These are phyloP conservation scores for Simmondsia chinensis DNA, from an alignment of 148 eudicot genomes.

Conservation along the genomic window DNA sequence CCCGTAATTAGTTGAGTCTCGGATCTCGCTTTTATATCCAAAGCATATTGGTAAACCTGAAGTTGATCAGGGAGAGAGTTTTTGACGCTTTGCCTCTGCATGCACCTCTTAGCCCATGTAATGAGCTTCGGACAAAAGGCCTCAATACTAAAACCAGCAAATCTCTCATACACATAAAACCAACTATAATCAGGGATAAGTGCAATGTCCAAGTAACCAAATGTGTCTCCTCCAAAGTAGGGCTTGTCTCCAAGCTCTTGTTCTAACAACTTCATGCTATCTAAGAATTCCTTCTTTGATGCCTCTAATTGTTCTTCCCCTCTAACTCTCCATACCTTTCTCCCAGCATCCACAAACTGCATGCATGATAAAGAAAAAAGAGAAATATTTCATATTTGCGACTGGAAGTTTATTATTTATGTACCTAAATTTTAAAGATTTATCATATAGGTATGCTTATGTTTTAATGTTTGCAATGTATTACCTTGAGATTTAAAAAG, in stretches of 20 bases:
- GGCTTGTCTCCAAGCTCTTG: slow-evolving; percentile 32
- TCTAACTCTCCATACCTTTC: slow-evolving; percentile 21
- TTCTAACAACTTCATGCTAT: slow-evolving; percentile 24
- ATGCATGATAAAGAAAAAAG: background rate
- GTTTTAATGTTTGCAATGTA: too few relatives aligned
- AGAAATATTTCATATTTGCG: too few relatives aligned
- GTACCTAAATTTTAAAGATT: too few relatives aligned
- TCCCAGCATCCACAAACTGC: slow-evolving; percentile 7
- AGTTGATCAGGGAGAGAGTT: slow-evolving; percentile 13
- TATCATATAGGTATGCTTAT: too few relatives aligned
- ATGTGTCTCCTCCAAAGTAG: slow-evolving; percentile 38
- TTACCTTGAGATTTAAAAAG: too few relatives aligned
- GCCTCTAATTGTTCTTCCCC: slow-evolving; percentile 22
- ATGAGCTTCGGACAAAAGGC: slow-evolving; percentile 33
- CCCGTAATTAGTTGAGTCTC: too few relatives aligned
- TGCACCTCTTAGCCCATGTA: slow-evolving; percentile 46
- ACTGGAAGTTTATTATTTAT: too few relatives aligned
- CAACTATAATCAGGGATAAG: slow-evolving; percentile 24
- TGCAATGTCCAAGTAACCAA: slow-evolving; percentile 28
- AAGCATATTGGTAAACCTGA: slow-evolving; percentile 7
- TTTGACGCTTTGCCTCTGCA: slow-evolving; percentile 24
- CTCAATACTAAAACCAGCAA: slow-evolving; percentile 18
- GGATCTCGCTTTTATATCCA: background rate
- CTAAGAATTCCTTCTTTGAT: slow-evolving; percentile 31
- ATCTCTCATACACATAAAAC: slow-evolving; percentile 23